Percentiles rank a stretch among this genome's conserved stretches.
phyloP scores from a whole-genome alignment of 2,329 filamentous ascomycete genomes.

The Fusarium sambucinum region DNA sequence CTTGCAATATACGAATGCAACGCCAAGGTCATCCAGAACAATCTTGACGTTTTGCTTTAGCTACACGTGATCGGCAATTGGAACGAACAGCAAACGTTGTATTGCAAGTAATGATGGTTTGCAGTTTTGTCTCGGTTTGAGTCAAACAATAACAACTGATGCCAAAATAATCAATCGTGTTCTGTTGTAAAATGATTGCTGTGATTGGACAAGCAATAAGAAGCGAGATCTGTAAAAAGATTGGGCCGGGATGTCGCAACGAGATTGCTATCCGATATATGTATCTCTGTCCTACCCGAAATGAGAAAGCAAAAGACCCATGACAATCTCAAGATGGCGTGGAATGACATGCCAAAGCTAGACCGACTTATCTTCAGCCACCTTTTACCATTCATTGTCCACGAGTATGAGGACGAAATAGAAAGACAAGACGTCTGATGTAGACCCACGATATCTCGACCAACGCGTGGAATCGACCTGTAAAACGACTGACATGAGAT shows the following conservation, averaged over 20 bases:
- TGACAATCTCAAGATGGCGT: constrained; percentile 20
- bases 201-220: constrained; percentile 3
- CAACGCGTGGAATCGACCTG: constrained; percentile 15
- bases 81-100: constrained; percentile 12
- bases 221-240: constrained; percentile 34
- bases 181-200: neutral
- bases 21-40: constrained; percentile 21
- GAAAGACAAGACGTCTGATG: constrained; percentile 35
- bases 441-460: constrained; percentile 22
- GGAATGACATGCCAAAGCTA: constrained; percentile 31
- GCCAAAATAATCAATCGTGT: neutral
- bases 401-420: constrained; percentile 11
- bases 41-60: constrained; percentile 13
- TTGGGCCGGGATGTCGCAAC: constrained; percentile 19
- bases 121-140: neutral
- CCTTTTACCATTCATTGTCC: constrained; percentile 12
- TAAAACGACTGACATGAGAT: constrained; percentile 46
- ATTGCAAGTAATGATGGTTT: neutral
- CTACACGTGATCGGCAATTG: constrained; percentile 28
- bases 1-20: constrained; percentile 7
- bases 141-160: neutral
- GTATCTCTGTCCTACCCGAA: constrained; percentile 24
- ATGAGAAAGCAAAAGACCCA: constrained; percentile 24
- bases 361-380: constrained; percentile 21
- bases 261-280: constrained; percentile 34